Evolutionary conservation across 2,329 filamentous ascomycete species (phyloP).

Genomic region (Alternaria solani): DNA sequence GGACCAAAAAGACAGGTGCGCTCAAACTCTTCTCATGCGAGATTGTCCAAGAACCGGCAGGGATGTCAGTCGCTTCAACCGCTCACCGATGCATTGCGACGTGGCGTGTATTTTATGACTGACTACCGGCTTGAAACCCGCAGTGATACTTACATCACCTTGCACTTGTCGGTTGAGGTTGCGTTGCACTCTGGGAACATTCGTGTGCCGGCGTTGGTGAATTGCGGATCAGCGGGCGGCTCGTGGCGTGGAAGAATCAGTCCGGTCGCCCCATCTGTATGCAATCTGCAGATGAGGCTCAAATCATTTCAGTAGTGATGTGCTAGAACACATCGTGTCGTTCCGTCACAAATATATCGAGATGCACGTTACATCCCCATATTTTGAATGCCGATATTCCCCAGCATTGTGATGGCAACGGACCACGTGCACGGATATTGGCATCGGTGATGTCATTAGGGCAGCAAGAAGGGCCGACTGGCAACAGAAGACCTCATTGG

Average conservation of each 20-base stretch:
- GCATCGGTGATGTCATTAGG: constrained; percentile 4
- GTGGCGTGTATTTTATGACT: neutral
- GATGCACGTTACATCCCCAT: neutral
- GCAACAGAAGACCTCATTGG: neutral
- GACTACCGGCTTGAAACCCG: neutral
- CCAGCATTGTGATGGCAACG: constrained; percentile 2
- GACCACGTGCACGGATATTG: neutral
- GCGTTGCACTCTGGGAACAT: neutral
- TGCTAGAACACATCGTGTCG: neutral
- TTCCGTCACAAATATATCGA: neutral
- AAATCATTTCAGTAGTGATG: neutral
- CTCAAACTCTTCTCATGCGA: neutral
- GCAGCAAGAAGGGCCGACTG: neutral
- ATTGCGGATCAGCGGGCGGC: neutral
- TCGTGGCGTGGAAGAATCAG: neutral
- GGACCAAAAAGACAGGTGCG: neutral
- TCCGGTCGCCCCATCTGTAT: neutral
- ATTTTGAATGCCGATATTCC: constrained; percentile 6
- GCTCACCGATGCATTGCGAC: neutral
- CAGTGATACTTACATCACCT: neutral
- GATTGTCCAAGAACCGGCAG: neutral
- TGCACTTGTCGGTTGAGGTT: neutral
- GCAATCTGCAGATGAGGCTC: neutral
- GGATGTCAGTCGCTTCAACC: neutral
- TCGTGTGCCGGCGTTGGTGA: neutral